Evolutionary conservation across 805 yeast genomes (phyloP), one percentile per base, ranked within the genome.

Genomic region (Sugiyamaella smithiae): DNA sequence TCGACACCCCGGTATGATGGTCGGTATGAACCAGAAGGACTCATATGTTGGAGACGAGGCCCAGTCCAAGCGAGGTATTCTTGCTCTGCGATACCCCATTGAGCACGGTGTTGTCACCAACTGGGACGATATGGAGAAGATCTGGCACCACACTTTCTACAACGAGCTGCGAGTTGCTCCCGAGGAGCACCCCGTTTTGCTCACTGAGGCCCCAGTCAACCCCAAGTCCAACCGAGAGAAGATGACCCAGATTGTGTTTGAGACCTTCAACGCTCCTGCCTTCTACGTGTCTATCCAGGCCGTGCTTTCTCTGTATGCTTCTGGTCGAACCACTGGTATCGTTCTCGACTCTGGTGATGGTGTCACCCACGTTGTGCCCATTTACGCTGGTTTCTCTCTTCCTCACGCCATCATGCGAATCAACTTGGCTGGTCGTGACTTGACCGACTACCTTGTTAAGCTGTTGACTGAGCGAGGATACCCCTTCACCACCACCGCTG

Each of bases 121-220:
- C 89, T 93, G 99, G 99, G 97, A 91, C 73, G 99, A 93, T 72
- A 93, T 93, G 99, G 99, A 93, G 81, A 91, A 91, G 80, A 93
- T 93, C 82, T 93, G 99, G 99, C 98, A 93, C 77, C 99, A 93
- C 83, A 93, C 98, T 66, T 93, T 93, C 84, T 91, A 90, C 91
- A 93, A 93, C 79, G 99, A 93, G 80, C 85, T 93, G 77, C 88
- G 98, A 80, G 97, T 93, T 73, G 97, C 97, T 54, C 98, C 98
- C 76, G 99, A 93, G 78, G 99, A 93, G 78, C 99, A 93, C 82
- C 97, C 98, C 73, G 96, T 91, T 66, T 79, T 93, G 73, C 84
- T 93, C 77, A 93, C 99, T 62, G 99, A 93, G 83, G 99, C 99
- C 61, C 99, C 99, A 76, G 87, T 89, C 88, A 93, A 93, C 81